Conservation (phyloP, 2,329 filamentous ascomycete species). For the Coniochaeta hoffmannii region DNA sequence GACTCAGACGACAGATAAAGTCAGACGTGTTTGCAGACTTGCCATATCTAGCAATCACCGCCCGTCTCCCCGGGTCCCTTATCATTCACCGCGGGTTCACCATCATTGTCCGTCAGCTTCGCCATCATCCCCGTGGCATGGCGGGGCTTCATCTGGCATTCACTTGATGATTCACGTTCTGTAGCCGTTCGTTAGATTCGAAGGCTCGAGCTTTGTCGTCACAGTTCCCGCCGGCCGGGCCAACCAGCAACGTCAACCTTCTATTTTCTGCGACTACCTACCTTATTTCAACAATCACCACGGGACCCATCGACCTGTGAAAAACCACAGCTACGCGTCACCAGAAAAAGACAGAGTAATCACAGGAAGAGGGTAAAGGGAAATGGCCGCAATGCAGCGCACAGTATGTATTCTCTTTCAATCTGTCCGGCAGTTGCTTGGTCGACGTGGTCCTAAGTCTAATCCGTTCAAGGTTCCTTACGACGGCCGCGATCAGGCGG, state of each 20-base stretch:
- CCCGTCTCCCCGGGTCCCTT: neutral
- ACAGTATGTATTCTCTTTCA: neutral
- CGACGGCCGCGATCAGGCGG: slow-evolving; percentile 46
- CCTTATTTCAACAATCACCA: neutral
- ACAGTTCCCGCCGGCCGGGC: neutral
- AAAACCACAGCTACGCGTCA: neutral
- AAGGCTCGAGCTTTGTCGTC: neutral
- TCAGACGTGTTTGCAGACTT: neutral
- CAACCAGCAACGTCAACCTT: neutral
- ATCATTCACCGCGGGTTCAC: neutral
- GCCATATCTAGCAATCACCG: neutral
- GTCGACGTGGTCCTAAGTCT: neutral
- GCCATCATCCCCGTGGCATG: neutral
- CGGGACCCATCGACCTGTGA: no score
- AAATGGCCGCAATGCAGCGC: neutral
- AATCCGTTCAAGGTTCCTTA: slow-evolving; percentile 24
- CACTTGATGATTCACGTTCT: neutral
- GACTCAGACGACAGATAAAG: neutral
- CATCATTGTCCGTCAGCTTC: neutral
- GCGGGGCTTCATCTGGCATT: neutral
- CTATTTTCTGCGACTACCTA: neutral
- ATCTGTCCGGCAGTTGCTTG: neutral
- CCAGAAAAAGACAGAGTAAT: neutral
- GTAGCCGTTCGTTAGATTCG: neutral
- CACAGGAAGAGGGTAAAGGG: neutral